Evolutionary conservation across 306 rosid species (phyloP).

Genomic region (Prosopis cineraria): DNA sequence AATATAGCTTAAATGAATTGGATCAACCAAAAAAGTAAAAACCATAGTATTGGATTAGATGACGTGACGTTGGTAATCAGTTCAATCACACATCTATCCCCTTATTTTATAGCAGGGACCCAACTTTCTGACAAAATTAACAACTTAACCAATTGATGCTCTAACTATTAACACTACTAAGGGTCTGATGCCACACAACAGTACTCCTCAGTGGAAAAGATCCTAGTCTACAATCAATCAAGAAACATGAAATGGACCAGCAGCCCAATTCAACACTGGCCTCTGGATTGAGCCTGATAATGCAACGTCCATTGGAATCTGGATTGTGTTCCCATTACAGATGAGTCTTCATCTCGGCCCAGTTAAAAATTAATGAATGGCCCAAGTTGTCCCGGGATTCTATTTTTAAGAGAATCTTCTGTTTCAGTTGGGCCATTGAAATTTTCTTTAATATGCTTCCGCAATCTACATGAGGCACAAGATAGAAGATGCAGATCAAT

Average conservation of each 20-base stretch:
- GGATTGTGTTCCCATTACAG: background rate
- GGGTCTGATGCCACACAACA: too few relatives aligned
- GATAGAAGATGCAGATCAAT: background rate
- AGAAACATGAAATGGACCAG: too few relatives aligned
- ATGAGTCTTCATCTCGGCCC: background rate
- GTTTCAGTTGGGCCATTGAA: background rate
- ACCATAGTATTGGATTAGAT: background rate
- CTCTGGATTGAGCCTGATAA: background rate
- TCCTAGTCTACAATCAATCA: too few relatives aligned
- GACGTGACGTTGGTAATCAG: background rate
- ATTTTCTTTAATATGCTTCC: background rate
- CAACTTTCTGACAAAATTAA: background rate
- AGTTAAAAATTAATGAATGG: background rate
- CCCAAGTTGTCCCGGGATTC: background rate
- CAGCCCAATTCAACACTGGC: too few relatives aligned
- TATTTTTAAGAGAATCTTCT: background rate
- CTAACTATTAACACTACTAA: background rate
- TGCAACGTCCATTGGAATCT: background rate
- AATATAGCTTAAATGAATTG: background rate
- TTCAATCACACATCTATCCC: too few relatives aligned
- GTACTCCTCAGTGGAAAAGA: too few relatives aligned
- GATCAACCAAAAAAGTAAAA: background rate
- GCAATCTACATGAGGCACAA: background rate
- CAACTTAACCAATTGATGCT: too few relatives aligned
- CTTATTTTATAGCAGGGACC: too few relatives aligned